Base-by-base conservation (phyloP, 164 flowering plant genomes). In the Umbilicus rupestris region DNA sequence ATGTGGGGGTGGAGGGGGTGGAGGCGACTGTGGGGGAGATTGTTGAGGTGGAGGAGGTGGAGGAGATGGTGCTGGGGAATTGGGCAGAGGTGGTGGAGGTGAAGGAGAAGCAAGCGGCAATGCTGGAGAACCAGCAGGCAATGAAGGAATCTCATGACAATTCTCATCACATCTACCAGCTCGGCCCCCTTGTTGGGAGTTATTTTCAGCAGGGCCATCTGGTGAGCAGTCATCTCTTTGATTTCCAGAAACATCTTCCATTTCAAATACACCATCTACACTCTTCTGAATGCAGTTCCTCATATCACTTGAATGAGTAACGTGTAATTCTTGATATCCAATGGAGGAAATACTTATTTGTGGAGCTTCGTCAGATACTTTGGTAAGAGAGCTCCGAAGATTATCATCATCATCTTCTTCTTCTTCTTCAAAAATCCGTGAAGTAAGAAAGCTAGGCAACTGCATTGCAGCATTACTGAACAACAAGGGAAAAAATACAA, bases 381-480 rank as follows among this genome's bases (percentile, higher is more conserved):
- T 84, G 65, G 67, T 46, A 64, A 76, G 65, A 76, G 58, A 70
- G 74, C 69, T 72, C 22, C 82, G 81, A 79, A 83, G 66, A 73
- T 77, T 76, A 58, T 83, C 83, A 11, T 82, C 85, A 45, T 71
- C 92, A 47, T 88, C 96, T 4, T 47, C 52, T 17, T 47, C 52
- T 47, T 47, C 52, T 47, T n/a, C 22, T 35, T 85, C 92, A 75
- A 91, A 88, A 19, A 79, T 78, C 74, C 75, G 83, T 65, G 92
- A 82, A 62, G 90, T 66, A 45, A 91, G 70, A 72, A 94, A 78
- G 6, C 99, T 96, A 74, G 96, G 90, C 84, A 94, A 76, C 78
- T 89, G 90, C 80, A 88, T 85, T 64, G 95, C 87, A 52, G 96
- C 90, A 83, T 94, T 94, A 78, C 99, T 94, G 89, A 45, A 35